Conservation (phyloP, 176 grass and related monocot genomes). For the Musa troglodytarum region DNA sequence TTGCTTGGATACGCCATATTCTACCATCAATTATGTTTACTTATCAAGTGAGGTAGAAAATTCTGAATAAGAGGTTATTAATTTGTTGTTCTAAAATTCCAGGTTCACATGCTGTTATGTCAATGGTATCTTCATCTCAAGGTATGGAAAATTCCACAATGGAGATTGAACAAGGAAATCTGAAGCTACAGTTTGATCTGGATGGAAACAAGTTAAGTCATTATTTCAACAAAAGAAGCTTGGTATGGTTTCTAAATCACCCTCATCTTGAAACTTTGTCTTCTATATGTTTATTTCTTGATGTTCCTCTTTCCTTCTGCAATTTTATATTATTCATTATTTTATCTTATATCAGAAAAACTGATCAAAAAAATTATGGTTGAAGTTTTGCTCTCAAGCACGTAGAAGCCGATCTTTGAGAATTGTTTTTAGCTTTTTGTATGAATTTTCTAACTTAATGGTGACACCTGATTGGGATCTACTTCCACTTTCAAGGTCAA, state of each 20-base stretch:
- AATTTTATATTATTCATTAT: background rate
- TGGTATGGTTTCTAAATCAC: conserved; percentile 12
- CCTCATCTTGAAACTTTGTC: conserved; percentile 2
- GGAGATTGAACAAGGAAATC: conserved; percentile 38
- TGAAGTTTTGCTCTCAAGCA: too few relatives aligned
- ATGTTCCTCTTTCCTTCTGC: background rate
- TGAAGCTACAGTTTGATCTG: conserved; percentile 40
- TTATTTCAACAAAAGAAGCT: conserved; percentile 35
- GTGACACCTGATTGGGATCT: background rate
- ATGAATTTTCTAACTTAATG: conserved; percentile 2
- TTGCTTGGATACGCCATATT: background rate
- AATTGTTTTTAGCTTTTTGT: background rate
- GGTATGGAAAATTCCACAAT: conserved; percentile 12
- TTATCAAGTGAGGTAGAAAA: background rate
- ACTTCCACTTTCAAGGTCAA: conserved; percentile 32
- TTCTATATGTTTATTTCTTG: conserved; percentile 10
- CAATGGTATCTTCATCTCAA: conserved; percentile 20
- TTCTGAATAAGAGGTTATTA: background rate
- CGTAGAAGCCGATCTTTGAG: background rate
- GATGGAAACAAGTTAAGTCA: conserved; percentile 22
- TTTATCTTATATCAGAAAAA: too few relatives aligned
- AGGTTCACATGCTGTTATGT: conserved; percentile 26
- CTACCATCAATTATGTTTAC: background rate
- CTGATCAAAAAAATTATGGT: too few relatives aligned
- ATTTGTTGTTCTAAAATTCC: conserved; percentile 12